These are phyloP conservation scores for Heterobasidion parviporum DNA, from an alignment of 1,284 basidiomycete species.

Conservation along the genomic window DNA sequence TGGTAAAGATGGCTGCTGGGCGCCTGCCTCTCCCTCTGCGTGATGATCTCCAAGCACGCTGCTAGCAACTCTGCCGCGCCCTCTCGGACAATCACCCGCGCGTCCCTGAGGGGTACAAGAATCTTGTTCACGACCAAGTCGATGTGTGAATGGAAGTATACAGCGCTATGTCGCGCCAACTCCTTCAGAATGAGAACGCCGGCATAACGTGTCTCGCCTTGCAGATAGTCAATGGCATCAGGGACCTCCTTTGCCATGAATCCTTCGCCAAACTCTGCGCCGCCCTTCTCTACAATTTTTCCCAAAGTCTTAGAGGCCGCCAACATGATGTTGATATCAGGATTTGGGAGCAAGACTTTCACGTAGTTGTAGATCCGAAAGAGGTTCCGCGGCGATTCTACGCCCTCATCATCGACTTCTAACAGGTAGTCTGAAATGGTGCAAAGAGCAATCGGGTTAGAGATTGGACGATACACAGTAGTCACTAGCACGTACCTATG, in stretches of 20 bases:
- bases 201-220: constrained; percentile 72
- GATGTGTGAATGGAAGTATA: constrained; percentile 83
- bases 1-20: constrained; percentile 65
- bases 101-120: constrained; percentile 80
- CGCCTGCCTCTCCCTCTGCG: constrained; percentile 59
- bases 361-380: constrained; percentile 91
- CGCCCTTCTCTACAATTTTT: constrained; percentile 74
- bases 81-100: constrained; percentile 80
- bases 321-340: constrained; percentile 83
- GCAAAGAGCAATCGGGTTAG: constrained; percentile 9
- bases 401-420: constrained; percentile 63
- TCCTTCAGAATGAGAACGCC: constrained; percentile 88
- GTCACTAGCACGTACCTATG: constrained; percentile 48
- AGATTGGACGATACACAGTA: constrained; percentile 9
- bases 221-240: constrained; percentile 71
- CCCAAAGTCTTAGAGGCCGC: constrained; percentile 82
- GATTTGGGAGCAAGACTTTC: constrained; percentile 76
- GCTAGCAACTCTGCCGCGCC: constrained; percentile 87
- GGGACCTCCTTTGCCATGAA: constrained; percentile 86
- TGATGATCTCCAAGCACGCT: constrained; percentile 82
- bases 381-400: constrained; percentile 69
- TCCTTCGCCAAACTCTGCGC: constrained; percentile 74
- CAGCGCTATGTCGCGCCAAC: constrained; percentile 79
- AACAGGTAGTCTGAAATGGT: constrained; percentile 56
- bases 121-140: constrained; percentile 86